Base-by-base conservation (phyloP, 208 protist genomes). In the Sergeia podlipaevii region DNA sequence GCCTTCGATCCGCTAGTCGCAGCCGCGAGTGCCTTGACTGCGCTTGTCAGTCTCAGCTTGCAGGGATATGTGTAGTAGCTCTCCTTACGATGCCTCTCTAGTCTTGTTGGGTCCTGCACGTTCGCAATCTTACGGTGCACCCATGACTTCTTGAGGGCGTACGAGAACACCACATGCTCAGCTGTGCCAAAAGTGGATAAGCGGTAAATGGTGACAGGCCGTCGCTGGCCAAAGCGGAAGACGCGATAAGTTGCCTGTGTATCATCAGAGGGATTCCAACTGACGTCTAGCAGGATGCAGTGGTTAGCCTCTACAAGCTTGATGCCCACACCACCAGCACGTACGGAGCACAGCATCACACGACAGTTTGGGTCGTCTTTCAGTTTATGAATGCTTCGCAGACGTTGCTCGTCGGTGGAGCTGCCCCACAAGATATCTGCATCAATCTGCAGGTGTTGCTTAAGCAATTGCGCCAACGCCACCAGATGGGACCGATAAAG, bases 251-350 rank as follows among this genome's bases (percentile, higher is more conserved):
- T 95, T 1, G 96, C 96, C 76, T 98, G 92, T 17, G 72, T 62
- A 60, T 97, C 90, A 49, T 91, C 71, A 0, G 87, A 54, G 0
- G 93, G 91, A 60, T 97, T 97, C 91, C 93, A 97, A 51, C 78
- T 85, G 11, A 94, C 80, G 53, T 99, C 97, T 50, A 98, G 89
- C 21, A 99, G 48, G 27, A 99, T 86, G 50, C 97, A 97, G 61
- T 92, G 85, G 59, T 92, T 96, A 10, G 97, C 97, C 0, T 78
- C 71, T 4, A 65, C 73, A 2, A 98, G 70, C 42, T 98, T 97
- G 53, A 99, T 85, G 24, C 96, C 97, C 5, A 97, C 72, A 28
- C 91, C 85, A 15, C 95, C 93, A 0, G 93, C 97, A 15, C 74
- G 77, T 15, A 93, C 95, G n/a, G 88, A 96, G 58, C 96, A 89